phyloP scores from a whole-genome alignment of 805 yeast species.

The Komagataella phaffii region DNA sequence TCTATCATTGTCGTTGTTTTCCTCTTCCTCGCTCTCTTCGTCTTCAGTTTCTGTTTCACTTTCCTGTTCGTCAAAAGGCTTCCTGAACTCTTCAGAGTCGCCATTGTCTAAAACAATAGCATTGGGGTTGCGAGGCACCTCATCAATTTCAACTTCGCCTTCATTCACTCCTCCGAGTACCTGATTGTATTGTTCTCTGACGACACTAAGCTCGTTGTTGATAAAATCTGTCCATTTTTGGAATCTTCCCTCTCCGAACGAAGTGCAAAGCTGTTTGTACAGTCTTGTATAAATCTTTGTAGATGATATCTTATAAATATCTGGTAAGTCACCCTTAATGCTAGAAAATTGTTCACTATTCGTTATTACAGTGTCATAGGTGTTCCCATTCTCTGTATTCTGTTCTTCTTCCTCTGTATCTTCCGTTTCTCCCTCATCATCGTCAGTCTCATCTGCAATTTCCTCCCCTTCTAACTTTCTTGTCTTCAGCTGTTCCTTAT shows the following conservation, averaged over 20 bases:
- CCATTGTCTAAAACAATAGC: slow-evolving; percentile 5
- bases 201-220: slow-evolving; percentile 31
- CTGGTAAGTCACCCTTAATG: slow-evolving; percentile 1
- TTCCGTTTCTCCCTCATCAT: not conserved
- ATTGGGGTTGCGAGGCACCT: slow-evolving; percentile 10
- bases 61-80: slow-evolving; percentile 25
- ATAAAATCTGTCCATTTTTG: slow-evolving; percentile 35
- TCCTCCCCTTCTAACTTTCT: slow-evolving; percentile 13
- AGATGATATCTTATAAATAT: not conserved
- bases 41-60: slow-evolving; percentile 6
- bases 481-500: slow-evolving; percentile 17
- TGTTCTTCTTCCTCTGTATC: not conserved
- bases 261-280: not conserved
- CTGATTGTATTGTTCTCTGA: slow-evolving; percentile 42
- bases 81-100: slow-evolving; percentile 15
- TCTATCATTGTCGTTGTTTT: slow-evolving; percentile 1
- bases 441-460: not conserved
- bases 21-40: slow-evolving; percentile 1
- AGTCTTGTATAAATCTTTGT: not conserved
- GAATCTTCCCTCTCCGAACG: not conserved
- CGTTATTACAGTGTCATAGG: not conserved
- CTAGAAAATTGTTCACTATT: slow-evolving; percentile 2
- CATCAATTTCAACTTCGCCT: slow-evolving; percentile 9
- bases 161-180: slow-evolving; percentile 36
- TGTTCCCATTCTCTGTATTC: not conserved